phyloP scores from a whole-genome alignment of 345 rosid species.

The Sapria himalayana region DNA sequence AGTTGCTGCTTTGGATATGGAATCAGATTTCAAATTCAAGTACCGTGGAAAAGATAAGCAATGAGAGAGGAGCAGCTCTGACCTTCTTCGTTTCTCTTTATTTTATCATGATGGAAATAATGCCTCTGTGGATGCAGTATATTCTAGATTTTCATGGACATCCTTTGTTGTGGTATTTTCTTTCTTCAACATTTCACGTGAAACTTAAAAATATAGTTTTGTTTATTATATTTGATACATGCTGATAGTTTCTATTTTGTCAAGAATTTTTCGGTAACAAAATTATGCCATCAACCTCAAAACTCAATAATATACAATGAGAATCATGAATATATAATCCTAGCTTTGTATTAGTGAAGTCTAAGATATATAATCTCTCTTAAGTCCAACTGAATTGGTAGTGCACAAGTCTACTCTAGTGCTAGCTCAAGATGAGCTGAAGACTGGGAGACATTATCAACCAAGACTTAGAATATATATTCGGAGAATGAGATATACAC shows the following conservation, averaged over 20 bases:
- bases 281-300: too few relatives aligned
- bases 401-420: too few relatives aligned
- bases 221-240: neutral
- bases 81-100: slow-evolving; percentile 40
- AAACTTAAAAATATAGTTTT: slow-evolving; percentile 1
- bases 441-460: too few relatives aligned
- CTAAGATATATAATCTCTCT: too few relatives aligned
- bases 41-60: slow-evolving; percentile 14
- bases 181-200: neutral
- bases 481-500: too few relatives aligned
- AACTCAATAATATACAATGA: too few relatives aligned
- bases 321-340: too few relatives aligned
- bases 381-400: too few relatives aligned
- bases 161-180: slow-evolving; percentile 56
- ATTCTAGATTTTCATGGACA: slow-evolving; percentile 57
- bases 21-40: slow-evolving; percentile 7
- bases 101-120: slow-evolving; percentile 17
- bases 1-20: slow-evolving; percentile 19
- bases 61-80: slow-evolving; percentile 25
- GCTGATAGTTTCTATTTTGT: neutral
- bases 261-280: too few relatives aligned
- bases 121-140: slow-evolving; percentile 77
- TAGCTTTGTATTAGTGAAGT: too few relatives aligned
- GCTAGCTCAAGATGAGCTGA: too few relatives aligned
- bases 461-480: too few relatives aligned